Conservation (phyloP, 352 stramenopile species). For the Phytophthora hybrid region DNA sequence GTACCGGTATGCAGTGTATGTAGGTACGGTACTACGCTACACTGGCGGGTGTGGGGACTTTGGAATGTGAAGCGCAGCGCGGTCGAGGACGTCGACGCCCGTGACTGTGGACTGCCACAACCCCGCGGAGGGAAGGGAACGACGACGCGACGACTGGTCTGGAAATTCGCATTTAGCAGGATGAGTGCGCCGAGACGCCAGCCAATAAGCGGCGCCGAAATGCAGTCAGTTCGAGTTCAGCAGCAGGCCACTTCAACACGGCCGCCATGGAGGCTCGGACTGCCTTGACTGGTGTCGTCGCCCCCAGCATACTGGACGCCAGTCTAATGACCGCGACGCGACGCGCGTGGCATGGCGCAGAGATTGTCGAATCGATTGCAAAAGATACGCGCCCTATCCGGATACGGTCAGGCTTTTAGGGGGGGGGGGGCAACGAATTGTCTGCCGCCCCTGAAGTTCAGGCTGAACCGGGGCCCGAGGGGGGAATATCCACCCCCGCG, state of each 20-base stretch:
- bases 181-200: not conserved
- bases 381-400: conserved; percentile 27
- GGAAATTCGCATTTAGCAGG: conserved; percentile 4
- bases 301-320: conserved; percentile 12
- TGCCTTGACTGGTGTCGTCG: conserved; percentile 19
- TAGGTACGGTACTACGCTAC: too few relatives aligned
- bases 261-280: conserved; percentile 5
- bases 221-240: conserved; percentile 37
- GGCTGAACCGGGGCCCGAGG: not conserved
- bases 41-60: conserved; percentile 26
- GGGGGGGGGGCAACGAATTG: too few relatives aligned
- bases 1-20: too few relatives aligned
- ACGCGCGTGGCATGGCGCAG: conserved; percentile 26
- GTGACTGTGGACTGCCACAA: conserved; percentile 12
- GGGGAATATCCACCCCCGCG: conserved; percentile 28
- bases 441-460: too few relatives aligned
- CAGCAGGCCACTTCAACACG: conserved; percentile 27
- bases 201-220: conserved; percentile 27
- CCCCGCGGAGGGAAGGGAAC: conserved; percentile 27
- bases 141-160: conserved; percentile 42
- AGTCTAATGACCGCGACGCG: conserved; percentile 26
- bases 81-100: too few relatives aligned
- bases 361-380: conserved; percentile 39
- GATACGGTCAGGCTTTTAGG: too few relatives aligned
- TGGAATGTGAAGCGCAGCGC: conserved; percentile 30